Evolutionary conservation across 1,139 yeast species (phyloP), one percentile per base, ranked within the genome.

Genomic region (Yamadazyma sp.): DNA sequence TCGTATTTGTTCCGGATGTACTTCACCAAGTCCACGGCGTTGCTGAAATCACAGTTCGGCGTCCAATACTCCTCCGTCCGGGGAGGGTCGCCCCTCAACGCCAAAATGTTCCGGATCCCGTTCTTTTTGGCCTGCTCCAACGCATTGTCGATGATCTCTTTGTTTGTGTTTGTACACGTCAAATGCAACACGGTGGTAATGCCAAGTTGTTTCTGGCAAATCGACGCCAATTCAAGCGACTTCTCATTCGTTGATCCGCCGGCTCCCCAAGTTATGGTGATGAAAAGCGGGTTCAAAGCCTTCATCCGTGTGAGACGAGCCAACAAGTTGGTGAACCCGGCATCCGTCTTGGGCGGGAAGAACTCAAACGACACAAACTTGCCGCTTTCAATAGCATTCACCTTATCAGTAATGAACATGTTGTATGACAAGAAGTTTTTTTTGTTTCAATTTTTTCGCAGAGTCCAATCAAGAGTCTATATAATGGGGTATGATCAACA

Each of bases 221-320:
- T 75, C 15, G 79, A 70, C 0, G 97, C 96, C 43, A 92, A 69
- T 37, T 87, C 94, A 45, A 92, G 64, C 0, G 97, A 86, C 64
- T 88, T 89, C 41, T 79, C 84, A 39, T 94, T 81, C 4, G 98
- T 89, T 3, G 95, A 82, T 2, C 98, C 98, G 29, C 98, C 98
- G 7, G 98, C 98, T 22, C 98, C 98, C 98, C 98, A 92, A 0
- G 99, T 94, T 9, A 94, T 85, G 2, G 96, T 87, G 39, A 91
- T 83, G 59, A 92, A 94, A 17, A 85, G 65, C 3, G 98, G 98
- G 40, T 89, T 91, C 48, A 92, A 67, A 3, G 86, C 84, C 54
- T 86, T 79, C 94, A 92, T 85, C 56, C 99, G 82, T 55, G 80
- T 80, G 63, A 92, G 79, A 62, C 99, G 83, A 26, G 91, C 88